Evolutionary conservation across 1,284 basidiomycete genomes (phyloP), one percentile per base, ranked within the genome.

Genomic region (Fistulina hepatica): DNA sequence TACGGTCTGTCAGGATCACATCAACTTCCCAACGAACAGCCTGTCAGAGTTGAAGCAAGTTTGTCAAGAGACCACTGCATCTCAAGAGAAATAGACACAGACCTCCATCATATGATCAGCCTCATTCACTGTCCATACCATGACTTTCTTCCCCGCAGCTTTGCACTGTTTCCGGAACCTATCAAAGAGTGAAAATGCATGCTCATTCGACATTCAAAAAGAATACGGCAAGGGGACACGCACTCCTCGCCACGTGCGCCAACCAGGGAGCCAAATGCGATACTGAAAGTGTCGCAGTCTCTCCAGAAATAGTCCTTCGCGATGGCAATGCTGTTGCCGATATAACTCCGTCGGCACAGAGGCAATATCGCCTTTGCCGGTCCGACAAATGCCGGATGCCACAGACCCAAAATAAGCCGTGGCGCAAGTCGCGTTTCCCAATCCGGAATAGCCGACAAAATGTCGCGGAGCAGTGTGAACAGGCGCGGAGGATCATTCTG

Each of bases 91-190:
- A n/a, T n/a, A 45, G 34, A 42, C 27, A 60, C 72, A 36, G 17
- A 76, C 82, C 73, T 97, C 88, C 65, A 94, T 83, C 93, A 98
- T 97, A 56, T 94, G 81, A 43, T 78, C 76, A 8, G 79, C 76
- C 33, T 82, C 73, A 56, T 97, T 98, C 21, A 97, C 93, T 0
- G 94, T 98, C 95, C 95, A 98, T 9, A 93, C 89, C 73, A 92
- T 81, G 33, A 97, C 52, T 51, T 74, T 74, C 71, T 99, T 99
- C 16, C 83, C 83, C 1, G 74, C 79, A 12, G 55, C 62, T 54
- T 77, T 77, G 58, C 88, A 92, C 45, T 93, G 83, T 33, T 67
- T 61, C 38, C 81, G 67, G 61, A 97, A 97, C 47, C 71, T 76
- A 48, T 52, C 55, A 17, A 28, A 30, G 25, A 16, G 7, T 8